Base-by-base conservation (phyloP, 805 yeast genomes). In the Citeromyces nyonsensis region DNA sequence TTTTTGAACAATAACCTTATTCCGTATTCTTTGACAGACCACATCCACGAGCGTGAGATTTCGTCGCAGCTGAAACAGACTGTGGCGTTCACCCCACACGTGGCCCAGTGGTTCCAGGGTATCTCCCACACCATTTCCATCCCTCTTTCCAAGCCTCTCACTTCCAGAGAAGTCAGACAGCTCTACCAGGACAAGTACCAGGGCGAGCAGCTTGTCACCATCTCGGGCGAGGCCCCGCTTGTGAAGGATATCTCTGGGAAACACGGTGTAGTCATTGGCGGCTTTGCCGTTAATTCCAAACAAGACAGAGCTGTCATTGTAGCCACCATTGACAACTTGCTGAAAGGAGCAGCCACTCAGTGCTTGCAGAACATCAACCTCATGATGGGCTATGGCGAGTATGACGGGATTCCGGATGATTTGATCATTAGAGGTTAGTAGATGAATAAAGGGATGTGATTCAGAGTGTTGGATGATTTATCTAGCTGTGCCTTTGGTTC, bases 51-150 rank as follows among this genome's bases (percentile, higher is more conserved):
- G 64, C 72, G 77, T 40, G 99, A 91, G 59, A 79, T 93, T 38
- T 81, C 95, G 28, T 49, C 66, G 10, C 86, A 79, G 43, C 62
- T 91, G 38, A 94, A 93, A 3, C 57, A 60, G 28, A 69, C 72
- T 24, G 84, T 91, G 32, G 88, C 94, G 4, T 91, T 91, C 54
- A 73, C 81, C 41, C 98, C 99, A 13, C 99, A 91, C 49, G 99
- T 91, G 38, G 98, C 96, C 2, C 93, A 80, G 53, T 91, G 98
- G 98, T 91, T 91, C 73, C 97, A 93, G 59, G 99, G 99, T 44
- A 91, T 91, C 43, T 68, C 95, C 2, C 81, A 81, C 47, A 88
- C 99, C 13, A 77, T 91, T 35, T 75, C 84, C 28, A 80, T 91
- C 37, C 98, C 98, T 33, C 69, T 91, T 48, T 76, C 70, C 45